Conservation (phyloP, 495 filamentous ascomycete genomes). For the Penicillium pulvis region DNA sequence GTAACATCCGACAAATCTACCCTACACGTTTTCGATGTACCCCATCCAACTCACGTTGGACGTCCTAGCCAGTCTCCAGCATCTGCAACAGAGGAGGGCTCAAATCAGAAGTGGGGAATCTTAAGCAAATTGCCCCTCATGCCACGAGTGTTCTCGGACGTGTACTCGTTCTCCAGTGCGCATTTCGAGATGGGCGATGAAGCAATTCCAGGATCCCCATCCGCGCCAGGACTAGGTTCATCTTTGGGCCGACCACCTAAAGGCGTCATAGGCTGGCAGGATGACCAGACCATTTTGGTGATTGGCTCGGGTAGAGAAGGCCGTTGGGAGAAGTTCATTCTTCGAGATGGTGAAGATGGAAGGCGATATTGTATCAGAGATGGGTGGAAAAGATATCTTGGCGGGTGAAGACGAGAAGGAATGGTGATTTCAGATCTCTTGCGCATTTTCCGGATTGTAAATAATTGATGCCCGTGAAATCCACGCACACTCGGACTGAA, state of each 20-base stretch:
- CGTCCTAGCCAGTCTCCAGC: slow-evolving; percentile 40
- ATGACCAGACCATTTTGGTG: slow-evolving; percentile 68
- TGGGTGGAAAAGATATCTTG: slow-evolving; percentile 82
- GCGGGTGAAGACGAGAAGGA: slow-evolving; percentile 32
- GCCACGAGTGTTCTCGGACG: slow-evolving; percentile 78
- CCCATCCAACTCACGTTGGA: slow-evolving; percentile 37
- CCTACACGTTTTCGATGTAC: slow-evolving; percentile 86
- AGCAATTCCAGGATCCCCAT: slow-evolving; percentile 42
- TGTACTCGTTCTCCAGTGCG: slow-evolving; percentile 74
- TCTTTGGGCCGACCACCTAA: slow-evolving; percentile 64
- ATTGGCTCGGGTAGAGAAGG: slow-evolving; percentile 80
- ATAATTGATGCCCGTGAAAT: slow-evolving; percentile 1
- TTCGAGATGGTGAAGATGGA: slow-evolving; percentile 65
- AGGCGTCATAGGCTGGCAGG: slow-evolving; percentile 75
- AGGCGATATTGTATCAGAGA: slow-evolving; percentile 62
- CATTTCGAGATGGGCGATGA: slow-evolving; percentile 83
- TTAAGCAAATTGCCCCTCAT: slow-evolving; percentile 76
- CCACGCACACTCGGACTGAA: background rate
- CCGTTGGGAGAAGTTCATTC: slow-evolving; percentile 80
- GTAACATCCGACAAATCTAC: slow-evolving; percentile 98
- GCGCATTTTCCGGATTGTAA: slow-evolving; percentile 1
- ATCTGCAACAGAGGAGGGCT: slow-evolving; percentile 44
- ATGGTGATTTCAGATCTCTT: slow-evolving; percentile 2
- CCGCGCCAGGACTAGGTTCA: slow-evolving; percentile 45
- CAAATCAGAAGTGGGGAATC: slow-evolving; percentile 76